Percentiles rank a stretch among this genome's conserved stretches.
phyloP scores from a whole-genome alignment of 2,329 filamentous ascomycete species.

The Pleoardoris graminearum region DNA sequence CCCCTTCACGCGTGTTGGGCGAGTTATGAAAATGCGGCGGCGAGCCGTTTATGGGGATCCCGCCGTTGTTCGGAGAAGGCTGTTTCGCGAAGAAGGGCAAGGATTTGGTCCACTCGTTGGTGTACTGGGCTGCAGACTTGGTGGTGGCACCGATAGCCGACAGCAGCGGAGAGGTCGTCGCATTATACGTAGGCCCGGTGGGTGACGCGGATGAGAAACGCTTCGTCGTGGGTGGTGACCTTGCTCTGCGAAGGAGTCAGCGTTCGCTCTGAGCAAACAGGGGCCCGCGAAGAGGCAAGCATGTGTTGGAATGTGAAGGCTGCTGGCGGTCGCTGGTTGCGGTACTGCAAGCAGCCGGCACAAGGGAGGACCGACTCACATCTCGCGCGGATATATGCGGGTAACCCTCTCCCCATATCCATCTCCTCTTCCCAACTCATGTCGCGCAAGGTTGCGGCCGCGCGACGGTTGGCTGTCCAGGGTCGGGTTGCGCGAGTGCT shows the following conservation, averaged over 20 bases:
- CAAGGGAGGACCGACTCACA: slow-evolving; percentile 33
- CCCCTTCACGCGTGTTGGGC: slow-evolving; percentile 33
- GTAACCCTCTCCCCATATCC: slow-evolving; percentile 44
- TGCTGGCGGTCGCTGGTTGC: slow-evolving; percentile 3
- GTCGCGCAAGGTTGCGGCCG: slow-evolving; percentile 43
- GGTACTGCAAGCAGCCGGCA: neutral
- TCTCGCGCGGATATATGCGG: slow-evolving; percentile 46
- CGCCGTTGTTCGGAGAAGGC: slow-evolving; percentile 43
- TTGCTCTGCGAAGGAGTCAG: slow-evolving; percentile 38
- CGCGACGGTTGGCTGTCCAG: slow-evolving; percentile 41
- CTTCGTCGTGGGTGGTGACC: slow-evolving; percentile 40
- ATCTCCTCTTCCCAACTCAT: slow-evolving; percentile 50
- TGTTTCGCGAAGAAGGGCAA: slow-evolving; percentile 48
- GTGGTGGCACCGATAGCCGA: slow-evolving; percentile 45
- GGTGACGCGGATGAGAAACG: slow-evolving; percentile 43
- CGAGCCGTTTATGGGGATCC: slow-evolving; percentile 51
- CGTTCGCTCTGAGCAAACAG: neutral
- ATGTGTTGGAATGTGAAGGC: slow-evolving; percentile 9
- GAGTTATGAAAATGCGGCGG: slow-evolving; percentile 47
- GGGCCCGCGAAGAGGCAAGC: neutral
- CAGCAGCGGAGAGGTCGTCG: slow-evolving; percentile 44
- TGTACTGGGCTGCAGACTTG: slow-evolving; percentile 44
- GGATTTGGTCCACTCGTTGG: slow-evolving; percentile 53
- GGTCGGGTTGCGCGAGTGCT: slow-evolving; percentile 41
- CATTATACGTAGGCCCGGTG: slow-evolving; percentile 38